Evolutionary conservation across 805 yeast species (phyloP), one percentile per base, ranked within the genome.

Genomic region (Candida maris): DNA sequence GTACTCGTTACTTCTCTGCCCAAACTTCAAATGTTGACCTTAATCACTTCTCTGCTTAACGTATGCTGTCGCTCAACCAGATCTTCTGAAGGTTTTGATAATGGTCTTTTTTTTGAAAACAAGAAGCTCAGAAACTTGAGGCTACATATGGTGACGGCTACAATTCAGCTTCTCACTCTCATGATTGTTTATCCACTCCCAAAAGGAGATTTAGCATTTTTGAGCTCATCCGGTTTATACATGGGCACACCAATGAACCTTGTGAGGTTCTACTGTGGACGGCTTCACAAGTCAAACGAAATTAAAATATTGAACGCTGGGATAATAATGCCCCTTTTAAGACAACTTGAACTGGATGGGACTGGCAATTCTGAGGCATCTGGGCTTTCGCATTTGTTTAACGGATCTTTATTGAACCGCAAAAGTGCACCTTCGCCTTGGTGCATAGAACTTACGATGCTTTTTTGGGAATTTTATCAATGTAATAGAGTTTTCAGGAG

Each of bases 401-500:
- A 55, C 26, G 49, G 56, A 1, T 49, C 51, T 25, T 34, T 45
- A 2, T 28, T 41, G 18, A 27, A 36, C 17, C 32, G 34, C n/a
- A 32, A 31, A 21, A 17, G 42, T 1, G 56, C 52, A 6, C 50
- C 57, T 1, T 43, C 59, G 4, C 49, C 69, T 14, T 68, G 88
- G 81, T 56, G 77, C 2, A 61, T 68, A 3, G 89, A 82, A 51
- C 53, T 74, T n/a, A 58, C 77, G 5, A 69, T 82, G 54, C 54
- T 89, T 6, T 46, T 84, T 12, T 85, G 95, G 85, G 95, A 85
- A 49, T 61, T 87, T 28, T 61, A 76, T 22, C 91, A 85, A 52
- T 79, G 87, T 48, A 91, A 91, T 59, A 67, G 67, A 40, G 59
- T 59, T 32, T 79, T 82, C 49, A 69, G 70, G 39, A 51, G 54